Evolutionary conservation across 192 early-diverging fungal genomes (phyloP), one percentile per base, ranked within the genome.

Genomic region (Coemansia sp.): DNA sequence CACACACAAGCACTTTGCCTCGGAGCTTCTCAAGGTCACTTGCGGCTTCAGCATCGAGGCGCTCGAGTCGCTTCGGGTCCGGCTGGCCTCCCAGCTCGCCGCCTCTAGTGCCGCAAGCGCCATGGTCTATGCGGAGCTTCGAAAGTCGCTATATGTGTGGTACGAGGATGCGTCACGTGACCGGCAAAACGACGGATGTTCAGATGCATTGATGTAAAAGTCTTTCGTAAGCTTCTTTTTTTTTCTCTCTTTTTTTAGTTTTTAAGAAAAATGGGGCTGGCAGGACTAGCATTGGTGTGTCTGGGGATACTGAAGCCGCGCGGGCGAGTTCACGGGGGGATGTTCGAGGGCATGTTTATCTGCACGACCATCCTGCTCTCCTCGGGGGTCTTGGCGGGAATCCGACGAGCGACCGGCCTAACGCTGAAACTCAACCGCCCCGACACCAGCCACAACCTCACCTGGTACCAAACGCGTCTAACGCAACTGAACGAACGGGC

Each of bases 401-500:
- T 67, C 4, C 71, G 71, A 14, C 60, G 71, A 6, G 52, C 59
- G 6, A 74, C 71, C 3, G 71, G 71, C 0, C 59, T 74, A 8
- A 74, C 71, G 6, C 47, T 74, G 18, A 43, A 53, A 6, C 62
- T 74, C 11, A 36, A 62, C 40, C 34, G 46, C 67, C 15, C 40
- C 41, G n/a, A n/a, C n/a, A n/a, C n/a, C n/a, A n/a, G n/a, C n/a
- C n/a, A n/a, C n/a, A n/a, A n/a, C n/a, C n/a, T 26, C 4, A 26
- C 23, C 11, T 74, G 71, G 71, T 74, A 67, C 60, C 60, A 74
- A 34, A 12, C 56, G 0, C 60, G 60, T 3, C 34, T 74, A 18
- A 56, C 18, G 3, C 60, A 63, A 23, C 53, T 67, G 11, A 59
- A 54, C 31, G 41, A 54, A 2, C 54, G 36, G 2, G 71, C 64